Base-by-base conservation (phyloP, 352 stramenopile genomes). In the Globisporangium nodosum region DNA sequence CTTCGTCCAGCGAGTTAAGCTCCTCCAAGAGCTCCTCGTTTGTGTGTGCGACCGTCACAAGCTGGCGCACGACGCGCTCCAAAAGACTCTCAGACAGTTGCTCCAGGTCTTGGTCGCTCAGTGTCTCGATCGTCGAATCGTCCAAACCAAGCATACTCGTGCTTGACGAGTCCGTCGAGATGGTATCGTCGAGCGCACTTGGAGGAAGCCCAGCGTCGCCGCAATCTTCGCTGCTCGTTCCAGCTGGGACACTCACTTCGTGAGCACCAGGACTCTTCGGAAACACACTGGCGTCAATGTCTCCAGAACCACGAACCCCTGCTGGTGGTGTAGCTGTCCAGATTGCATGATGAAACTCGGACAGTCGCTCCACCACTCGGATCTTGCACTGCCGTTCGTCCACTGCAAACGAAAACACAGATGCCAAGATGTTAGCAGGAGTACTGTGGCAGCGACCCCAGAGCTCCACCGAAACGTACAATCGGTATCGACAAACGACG, bases 301-400 rank as follows among this genome's bases (percentile, higher is more conserved):
- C 7, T n/a, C 8, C 30, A 16, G 30, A 20, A 20, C 37, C 20
- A 50, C 24, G 39, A 52, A 56, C 30, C n/a, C 64, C 51, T 13
- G 20, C 50, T 30, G 61, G 70, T 0, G 53, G 60, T 18, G 76
- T 59, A 50, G 71, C 86, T 7, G 76, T 87, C 55, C 70, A 71
- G 70, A 94, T 92, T 3, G 76, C 83, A 20, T 91, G 71, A 3
- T 90, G 81, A 58, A 94, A 94, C 51, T 94, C 85, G 5, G 81
- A 85, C 20, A 94, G 61, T 0, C 85, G 79, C 57, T 94, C 85
- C 1, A 94, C 85, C 2, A 94, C 83, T 53, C 83, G 82, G 60
- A 94, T 94, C 54, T 94, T 94, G 74, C 82, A 94, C 62, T 94
- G 85, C 3, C 85, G 77, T 45, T 94, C 82, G 49, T 94, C 79